Evolutionary conservation across 768 basidiomycete species (phyloP).

Genomic region (Botryobasidium botryosum): DNA sequence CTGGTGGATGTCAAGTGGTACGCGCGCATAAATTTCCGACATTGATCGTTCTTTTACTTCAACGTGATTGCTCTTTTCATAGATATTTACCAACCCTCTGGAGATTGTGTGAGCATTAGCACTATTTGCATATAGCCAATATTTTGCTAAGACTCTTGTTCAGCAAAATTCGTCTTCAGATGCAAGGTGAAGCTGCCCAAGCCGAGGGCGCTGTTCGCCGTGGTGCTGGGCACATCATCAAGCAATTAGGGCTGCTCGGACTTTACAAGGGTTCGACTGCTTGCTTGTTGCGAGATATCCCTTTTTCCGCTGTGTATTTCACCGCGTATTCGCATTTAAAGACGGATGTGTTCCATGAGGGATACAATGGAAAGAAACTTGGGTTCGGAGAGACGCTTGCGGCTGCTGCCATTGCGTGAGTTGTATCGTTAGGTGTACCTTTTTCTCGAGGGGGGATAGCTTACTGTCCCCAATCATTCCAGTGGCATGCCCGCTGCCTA

Average conservation of each 20-base stretch:
- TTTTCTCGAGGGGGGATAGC: neutral
- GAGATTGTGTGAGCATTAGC: slow-evolving; percentile 64
- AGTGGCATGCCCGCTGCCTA: slow-evolving; percentile 98
- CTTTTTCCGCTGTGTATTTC: slow-evolving; percentile 91
- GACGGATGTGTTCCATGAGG: slow-evolving; percentile 89
- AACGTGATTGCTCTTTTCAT: slow-evolving; percentile 6
- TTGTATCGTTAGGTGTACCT: slow-evolving; percentile 14
- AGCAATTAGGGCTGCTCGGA: slow-evolving; percentile 81
- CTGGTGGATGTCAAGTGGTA: slow-evolving; percentile 97
- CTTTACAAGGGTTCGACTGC: slow-evolving; percentile 88
- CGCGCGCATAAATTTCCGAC: too few relatives aligned
- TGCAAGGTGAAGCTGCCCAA: slow-evolving; percentile 92
- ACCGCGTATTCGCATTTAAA: slow-evolving; percentile 78
- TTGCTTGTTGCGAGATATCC: slow-evolving; percentile 87
- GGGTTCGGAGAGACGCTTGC: slow-evolving; percentile 78
- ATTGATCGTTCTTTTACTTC: slow-evolving; percentile 1
- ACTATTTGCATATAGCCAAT: neutral
- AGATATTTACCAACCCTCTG: slow-evolving; percentile 95
- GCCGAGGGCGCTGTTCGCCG: slow-evolving; percentile 61
- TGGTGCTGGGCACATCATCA: slow-evolving; percentile 84
- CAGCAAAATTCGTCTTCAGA: slow-evolving; percentile 83
- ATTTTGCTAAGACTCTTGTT: neutral
- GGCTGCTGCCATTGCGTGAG: slow-evolving; percentile 63
- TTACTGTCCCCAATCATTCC: slow-evolving; percentile 10
- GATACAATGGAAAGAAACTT: slow-evolving; percentile 85